These are phyloP conservation scores for Haberlea rhodopensis DNA, from an alignment of 257 asterid genomes.

Conservation along the genomic window DNA sequence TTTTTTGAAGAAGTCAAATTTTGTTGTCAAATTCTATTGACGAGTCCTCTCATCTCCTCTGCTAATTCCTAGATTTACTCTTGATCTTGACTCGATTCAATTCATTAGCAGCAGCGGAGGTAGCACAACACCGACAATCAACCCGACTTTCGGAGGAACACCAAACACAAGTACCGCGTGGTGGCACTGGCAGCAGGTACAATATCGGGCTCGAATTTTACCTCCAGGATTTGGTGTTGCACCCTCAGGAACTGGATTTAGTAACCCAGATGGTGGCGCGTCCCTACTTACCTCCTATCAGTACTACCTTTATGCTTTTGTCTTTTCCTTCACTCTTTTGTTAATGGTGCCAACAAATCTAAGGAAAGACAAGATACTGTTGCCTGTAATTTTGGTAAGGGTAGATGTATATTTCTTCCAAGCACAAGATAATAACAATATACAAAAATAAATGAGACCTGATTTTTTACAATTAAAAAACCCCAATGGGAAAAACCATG, in stretches of 20 bases:
- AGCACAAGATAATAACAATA: too few species aligned
- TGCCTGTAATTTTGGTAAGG: too few species aligned
- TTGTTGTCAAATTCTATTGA: too few species aligned
- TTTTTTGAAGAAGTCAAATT: background rate
- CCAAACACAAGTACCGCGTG: background rate
- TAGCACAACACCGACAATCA: too few species aligned
- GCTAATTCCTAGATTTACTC: background rate
- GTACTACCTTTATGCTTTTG: constrained; percentile 17
- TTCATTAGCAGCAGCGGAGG: constrained; percentile 34
- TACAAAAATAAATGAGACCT: too few species aligned
- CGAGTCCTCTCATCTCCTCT: too few species aligned
- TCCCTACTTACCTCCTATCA: constrained; percentile 18
- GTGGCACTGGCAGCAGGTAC: constrained; percentile 13
- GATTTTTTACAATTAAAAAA: too few species aligned
- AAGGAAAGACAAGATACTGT: background rate
- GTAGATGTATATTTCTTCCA: too few species aligned
- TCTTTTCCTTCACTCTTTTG: constrained; percentile 11
- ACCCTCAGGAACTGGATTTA: constrained; percentile 34
- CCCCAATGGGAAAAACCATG: too few species aligned
- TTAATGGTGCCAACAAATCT: constrained; percentile 14
- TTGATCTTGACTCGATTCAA: constrained; percentile 1
- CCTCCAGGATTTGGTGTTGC: too few species aligned
- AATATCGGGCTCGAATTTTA: constrained; percentile 28
- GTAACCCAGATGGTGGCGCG: constrained; percentile 19
- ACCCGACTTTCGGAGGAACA: constrained; percentile 21